Conservation (phyloP, 2,329 filamentous ascomycete species). For the Davidsoniella australis region DNA sequence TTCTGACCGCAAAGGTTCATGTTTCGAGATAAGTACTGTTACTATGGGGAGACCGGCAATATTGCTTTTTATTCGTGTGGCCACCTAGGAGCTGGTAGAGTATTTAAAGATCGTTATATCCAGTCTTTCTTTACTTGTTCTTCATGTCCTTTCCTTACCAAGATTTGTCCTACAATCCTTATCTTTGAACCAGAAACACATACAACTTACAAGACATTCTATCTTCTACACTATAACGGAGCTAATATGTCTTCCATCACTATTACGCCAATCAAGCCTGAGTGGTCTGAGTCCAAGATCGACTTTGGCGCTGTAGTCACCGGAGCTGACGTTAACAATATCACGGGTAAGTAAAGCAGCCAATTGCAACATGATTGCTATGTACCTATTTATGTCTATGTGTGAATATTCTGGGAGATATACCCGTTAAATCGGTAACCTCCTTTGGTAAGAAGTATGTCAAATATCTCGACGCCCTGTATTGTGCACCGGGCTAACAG, state of each 20-base stretch:
- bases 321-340: slow-evolving; percentile 42
- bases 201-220: too few species aligned
- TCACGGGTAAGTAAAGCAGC: slow-evolving; percentile 34
- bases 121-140: too few species aligned
- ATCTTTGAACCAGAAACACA: too few species aligned
- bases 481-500: neutral
- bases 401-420: slow-evolving; percentile 7
- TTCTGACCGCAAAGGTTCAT: neutral
- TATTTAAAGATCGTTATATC: too few species aligned
- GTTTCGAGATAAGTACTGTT: neutral
- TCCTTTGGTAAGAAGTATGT: slow-evolving; percentile 29
- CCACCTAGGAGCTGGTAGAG: too few species aligned
- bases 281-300: slow-evolving; percentile 23
- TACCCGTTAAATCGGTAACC: slow-evolving; percentile 45
- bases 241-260: slow-evolving; percentile 15
- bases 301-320: slow-evolving; percentile 45
- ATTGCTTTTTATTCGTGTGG: too few species aligned
- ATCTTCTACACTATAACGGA: neutral
- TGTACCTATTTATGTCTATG: neutral
- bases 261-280: slow-evolving; percentile 23
- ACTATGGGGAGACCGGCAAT: too few species aligned
- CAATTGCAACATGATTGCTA: neutral
- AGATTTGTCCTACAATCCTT: too few species aligned
- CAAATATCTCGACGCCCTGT: neutral
- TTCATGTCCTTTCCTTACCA: too few species aligned